Percentiles rank a stretch among this genome's conserved stretches.
Conservation (phyloP, 1,284 basidiomycete genomes). For the Ustilago cynodontis region DNA sequence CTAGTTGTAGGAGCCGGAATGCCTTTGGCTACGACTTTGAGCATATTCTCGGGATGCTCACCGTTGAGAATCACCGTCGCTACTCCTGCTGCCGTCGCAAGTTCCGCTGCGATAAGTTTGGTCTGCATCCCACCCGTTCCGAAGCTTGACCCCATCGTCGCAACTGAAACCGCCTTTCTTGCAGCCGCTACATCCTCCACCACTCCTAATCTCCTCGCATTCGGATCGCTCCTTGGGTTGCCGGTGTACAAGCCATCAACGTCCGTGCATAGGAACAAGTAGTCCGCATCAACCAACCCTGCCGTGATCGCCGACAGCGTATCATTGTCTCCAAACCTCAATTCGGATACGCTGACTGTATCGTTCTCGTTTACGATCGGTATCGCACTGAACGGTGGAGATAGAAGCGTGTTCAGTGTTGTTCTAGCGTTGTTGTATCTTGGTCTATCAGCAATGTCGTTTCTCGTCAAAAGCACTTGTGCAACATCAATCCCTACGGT, state of each 20-base stretch:
- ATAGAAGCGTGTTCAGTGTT: constrained; percentile 64
- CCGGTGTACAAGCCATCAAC: constrained; percentile 96
- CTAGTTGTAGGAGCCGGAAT: constrained; percentile 18
- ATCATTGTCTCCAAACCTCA: constrained; percentile 99
- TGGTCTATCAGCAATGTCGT: constrained; percentile 87
- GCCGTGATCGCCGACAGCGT: constrained; percentile 96
- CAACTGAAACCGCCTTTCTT: constrained; percentile 86
- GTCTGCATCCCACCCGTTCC: constrained; percentile 99
- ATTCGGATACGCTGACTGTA: constrained; percentile 76
- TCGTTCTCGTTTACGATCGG: constrained; percentile 70
- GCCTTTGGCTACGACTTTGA: constrained; percentile 78
- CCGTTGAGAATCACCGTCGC: constrained; percentile 81
- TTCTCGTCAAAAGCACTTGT: constrained; percentile 91
- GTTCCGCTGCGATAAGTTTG: constrained; percentile 96
- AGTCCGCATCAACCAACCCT: constrained; percentile 96
- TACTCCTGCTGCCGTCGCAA: constrained; percentile 95
- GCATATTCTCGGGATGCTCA: constrained; percentile 80
- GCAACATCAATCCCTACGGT: constrained; percentile 94
- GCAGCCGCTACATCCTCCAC: constrained; percentile 87
- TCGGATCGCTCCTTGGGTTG: constrained; percentile 90
- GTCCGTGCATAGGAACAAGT: constrained; percentile 94
- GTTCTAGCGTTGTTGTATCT: constrained; percentile 66
- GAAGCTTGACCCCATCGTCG: constrained; percentile 88
- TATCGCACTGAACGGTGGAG: constrained; percentile 58
- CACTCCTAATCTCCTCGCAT: constrained; percentile 82